Evolutionary conservation across 345 rosid genomes (phyloP).

Genomic region (Brassica rapa): DNA sequence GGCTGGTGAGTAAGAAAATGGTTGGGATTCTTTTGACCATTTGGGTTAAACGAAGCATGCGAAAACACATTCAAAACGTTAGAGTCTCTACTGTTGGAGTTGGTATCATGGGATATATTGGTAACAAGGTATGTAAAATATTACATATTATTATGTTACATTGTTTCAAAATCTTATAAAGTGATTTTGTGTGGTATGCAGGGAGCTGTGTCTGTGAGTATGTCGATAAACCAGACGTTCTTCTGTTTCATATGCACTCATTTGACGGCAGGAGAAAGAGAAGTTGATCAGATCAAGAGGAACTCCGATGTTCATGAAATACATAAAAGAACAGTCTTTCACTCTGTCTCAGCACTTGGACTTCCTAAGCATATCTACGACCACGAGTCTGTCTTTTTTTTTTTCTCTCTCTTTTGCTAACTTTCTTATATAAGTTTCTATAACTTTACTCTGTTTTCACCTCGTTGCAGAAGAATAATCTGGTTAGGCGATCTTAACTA

Average conservation of each 20-base stretch:
- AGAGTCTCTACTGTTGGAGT: conserved; percentile 91
- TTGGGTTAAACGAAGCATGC: conserved; percentile 87
- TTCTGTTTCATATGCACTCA: conserved; percentile 84
- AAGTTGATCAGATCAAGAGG: conserved; percentile 84
- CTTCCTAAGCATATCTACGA: conserved; percentile 70
- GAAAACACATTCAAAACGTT: conserved; percentile 78
- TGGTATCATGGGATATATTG: conserved; percentile 95
- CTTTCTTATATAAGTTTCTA: not conserved
- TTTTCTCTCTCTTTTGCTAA: not conserved
- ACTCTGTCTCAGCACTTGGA: conserved; percentile 53
- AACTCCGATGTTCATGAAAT: conserved; percentile 88
- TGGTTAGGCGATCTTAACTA: conserved; percentile 98
- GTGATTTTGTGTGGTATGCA: conserved; percentile 34
- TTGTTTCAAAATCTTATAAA: not conserved
- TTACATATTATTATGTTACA: not conserved
- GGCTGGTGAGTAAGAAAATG: conserved; percentile 94
- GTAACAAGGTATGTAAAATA: conserved; percentile 69
- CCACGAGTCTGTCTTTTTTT: conserved; percentile 72
- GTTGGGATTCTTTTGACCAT: conserved; percentile 82
- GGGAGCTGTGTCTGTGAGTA: conserved; percentile 95
- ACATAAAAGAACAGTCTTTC: conserved; percentile 74
- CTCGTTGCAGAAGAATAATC: conserved; percentile 66
- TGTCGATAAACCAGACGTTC: conserved; percentile 89
- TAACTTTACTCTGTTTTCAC: conserved; percentile 6
- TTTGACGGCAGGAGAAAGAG: conserved; percentile 89